Conservation (phyloP, 768 basidiomycete genomes). For the Pulveroboletus sp. region DNA sequence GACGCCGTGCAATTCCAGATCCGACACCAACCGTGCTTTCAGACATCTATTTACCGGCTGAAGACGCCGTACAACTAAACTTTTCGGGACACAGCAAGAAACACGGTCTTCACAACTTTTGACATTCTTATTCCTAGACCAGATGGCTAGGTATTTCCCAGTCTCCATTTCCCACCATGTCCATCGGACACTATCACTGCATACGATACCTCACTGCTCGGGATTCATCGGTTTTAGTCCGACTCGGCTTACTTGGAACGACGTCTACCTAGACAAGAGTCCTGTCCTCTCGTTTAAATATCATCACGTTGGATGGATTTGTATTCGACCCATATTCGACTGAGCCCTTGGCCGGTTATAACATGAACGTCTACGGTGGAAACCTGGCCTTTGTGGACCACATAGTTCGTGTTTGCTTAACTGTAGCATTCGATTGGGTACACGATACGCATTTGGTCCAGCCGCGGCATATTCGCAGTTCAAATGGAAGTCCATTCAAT, state of each 20-base stretch:
- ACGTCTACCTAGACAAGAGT: constrained; percentile 20
- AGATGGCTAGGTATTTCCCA: not conserved
- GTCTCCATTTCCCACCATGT: constrained; percentile 2
- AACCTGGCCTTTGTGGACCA: no score
- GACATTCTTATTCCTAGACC: constrained; percentile 1
- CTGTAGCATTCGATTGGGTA: not conserved
- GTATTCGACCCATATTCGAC: constrained; percentile 25
- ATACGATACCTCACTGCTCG: constrained; percentile 5
- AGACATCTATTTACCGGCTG: constrained; percentile 4
- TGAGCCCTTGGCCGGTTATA: constrained; percentile 7
- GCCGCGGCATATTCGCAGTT: not conserved
- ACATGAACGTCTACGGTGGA: no score
- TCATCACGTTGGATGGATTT: constrained; percentile 17
- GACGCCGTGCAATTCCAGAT: constrained; percentile 32
- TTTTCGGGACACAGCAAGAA: constrained; percentile 10
- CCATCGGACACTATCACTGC: not conserved
- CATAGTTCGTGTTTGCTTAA: no score
- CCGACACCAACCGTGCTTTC: constrained; percentile 16
- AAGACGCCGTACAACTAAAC: constrained; percentile 2
- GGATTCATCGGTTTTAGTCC: constrained; percentile 1
- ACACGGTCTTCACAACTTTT: constrained; percentile 9
- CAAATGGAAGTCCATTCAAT: constrained; percentile 1
- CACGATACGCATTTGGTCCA: not conserved
- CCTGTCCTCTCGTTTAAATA: constrained; percentile 33
- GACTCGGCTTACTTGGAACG: constrained; percentile 13